Evolutionary conservation across 2,329 filamentous ascomycete genomes (phyloP).

Genomic region (Rutstroemia sp.): DNA sequence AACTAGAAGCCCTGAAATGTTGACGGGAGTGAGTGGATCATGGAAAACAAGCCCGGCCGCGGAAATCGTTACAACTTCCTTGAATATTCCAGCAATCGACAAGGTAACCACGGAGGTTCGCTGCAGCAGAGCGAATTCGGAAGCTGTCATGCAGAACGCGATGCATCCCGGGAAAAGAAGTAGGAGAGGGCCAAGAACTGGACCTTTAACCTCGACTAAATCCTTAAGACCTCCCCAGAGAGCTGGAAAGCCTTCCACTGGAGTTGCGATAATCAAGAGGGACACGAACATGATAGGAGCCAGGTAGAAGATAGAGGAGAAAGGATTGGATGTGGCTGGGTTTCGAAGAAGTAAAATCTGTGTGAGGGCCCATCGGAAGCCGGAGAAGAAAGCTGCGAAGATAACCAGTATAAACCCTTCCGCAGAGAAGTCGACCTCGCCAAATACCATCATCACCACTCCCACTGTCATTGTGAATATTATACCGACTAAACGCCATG

Average conservation of each 20-base stretch:
- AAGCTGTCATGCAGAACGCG: conserved; percentile 93
- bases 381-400: conserved; percentile 86
- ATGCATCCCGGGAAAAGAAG: conserved; percentile 84
- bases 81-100: conserved; percentile 96
- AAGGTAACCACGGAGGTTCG: conserved; percentile 93
- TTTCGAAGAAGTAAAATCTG: conserved; percentile 92
- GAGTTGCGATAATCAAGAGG: conserved; percentile 71
- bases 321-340: conserved; percentile 90
- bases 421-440: conserved; percentile 82
- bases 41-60: conserved; percentile 84
- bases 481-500: conserved; percentile 76
- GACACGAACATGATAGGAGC: conserved; percentile 92
- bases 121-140: conserved; percentile 90
- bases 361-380: conserved; percentile 97
- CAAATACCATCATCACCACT: conserved; percentile 97
- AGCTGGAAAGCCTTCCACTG: conserved; percentile 70
- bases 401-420: conserved; percentile 90
- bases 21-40: conserved; percentile 79
- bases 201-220: conserved; percentile 62
- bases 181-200: conserved; percentile 58
- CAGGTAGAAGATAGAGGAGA: conserved; percentile 96
- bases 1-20: conserved; percentile 77
- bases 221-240: conserved; percentile 58
- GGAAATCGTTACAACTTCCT: conserved; percentile 93
- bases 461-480: conserved; percentile 88